Evolutionary conservation across 2,329 filamentous ascomycete species (phyloP).

Genomic region (Fusarium solani-melongenae): DNA sequence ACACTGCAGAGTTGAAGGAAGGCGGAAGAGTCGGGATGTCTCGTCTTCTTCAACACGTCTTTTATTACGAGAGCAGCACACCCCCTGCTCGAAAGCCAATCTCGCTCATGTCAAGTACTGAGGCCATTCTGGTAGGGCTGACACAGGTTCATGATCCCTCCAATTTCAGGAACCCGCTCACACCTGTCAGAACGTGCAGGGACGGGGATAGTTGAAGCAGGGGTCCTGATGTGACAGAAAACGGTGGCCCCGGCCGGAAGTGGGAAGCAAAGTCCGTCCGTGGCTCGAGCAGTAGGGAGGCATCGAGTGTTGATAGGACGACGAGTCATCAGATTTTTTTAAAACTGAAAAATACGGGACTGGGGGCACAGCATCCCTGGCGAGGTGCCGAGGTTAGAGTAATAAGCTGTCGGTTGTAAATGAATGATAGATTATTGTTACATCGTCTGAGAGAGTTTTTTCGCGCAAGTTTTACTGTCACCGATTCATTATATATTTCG

Average conservation of each 20-base stretch:
- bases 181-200: background rate
- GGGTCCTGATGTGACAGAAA: slow-evolving; percentile 16
- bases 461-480: background rate
- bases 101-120: slow-evolving; percentile 24
- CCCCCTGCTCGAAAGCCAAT: slow-evolving; percentile 24
- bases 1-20: background rate
- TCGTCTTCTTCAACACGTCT: background rate
- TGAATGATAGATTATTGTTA: background rate
- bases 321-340: background rate
- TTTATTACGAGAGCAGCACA: background rate
- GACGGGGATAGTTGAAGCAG: background rate
- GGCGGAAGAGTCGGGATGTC: background rate
- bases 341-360: background rate
- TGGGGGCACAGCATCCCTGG: background rate
- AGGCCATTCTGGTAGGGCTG: slow-evolving; percentile 43
- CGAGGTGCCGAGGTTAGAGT: background rate
- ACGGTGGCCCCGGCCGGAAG: slow-evolving; percentile 18
- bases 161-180: slow-evolving; percentile 35
- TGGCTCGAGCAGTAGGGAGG: slow-evolving; percentile 28
- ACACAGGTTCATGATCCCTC: slow-evolving; percentile 36
- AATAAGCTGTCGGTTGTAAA: background rate
- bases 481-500: slow-evolving; percentile 3
- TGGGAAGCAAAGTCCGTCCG: slow-evolving; percentile 10
- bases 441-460: background rate
- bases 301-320: slow-evolving; percentile 16